These are phyloP conservation scores for Piper betle DNA, from an alignment of 164 flowering plant genomes.

Conservation along the genomic window DNA sequence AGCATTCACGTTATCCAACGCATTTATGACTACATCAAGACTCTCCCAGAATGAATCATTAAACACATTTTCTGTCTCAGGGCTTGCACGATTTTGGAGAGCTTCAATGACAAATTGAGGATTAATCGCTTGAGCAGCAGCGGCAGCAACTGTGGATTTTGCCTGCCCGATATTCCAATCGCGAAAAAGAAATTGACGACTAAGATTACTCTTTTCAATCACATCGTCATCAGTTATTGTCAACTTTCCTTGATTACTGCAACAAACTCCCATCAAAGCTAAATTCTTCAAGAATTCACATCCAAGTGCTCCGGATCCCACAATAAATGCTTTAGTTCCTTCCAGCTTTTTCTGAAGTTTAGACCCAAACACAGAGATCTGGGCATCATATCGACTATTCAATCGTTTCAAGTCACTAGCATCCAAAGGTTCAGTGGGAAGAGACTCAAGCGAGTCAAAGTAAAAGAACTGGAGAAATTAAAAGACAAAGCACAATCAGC, in stretches of 20 bases:
- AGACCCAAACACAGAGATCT: constrained; percentile 76
- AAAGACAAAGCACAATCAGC: neutral
- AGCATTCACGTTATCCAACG: constrained; percentile 80
- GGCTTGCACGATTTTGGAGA: constrained; percentile 73
- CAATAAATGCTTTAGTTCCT: constrained; percentile 56
- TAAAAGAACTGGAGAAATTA: constrained; percentile 52
- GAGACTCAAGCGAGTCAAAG: constrained; percentile 79
- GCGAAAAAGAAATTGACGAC: constrained; percentile 83
- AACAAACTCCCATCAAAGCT: too few relatives aligned
- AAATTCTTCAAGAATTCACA: constrained; percentile 79
- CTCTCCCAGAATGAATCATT: constrained; percentile 80
- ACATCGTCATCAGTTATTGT: constrained; percentile 89
- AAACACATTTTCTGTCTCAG: constrained; percentile 76
- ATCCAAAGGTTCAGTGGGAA: constrained; percentile 51
- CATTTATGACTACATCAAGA: constrained; percentile 57
- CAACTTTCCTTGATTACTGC: too few relatives aligned
- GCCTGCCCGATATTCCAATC: constrained; percentile 97
- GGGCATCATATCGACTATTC: constrained; percentile 81
- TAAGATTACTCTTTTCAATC: constrained; percentile 86
- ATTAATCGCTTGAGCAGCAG: constrained; percentile 60
- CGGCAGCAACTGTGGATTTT: constrained; percentile 82
- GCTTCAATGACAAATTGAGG: constrained; percentile 40
- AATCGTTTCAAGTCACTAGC: constrained; percentile 45
- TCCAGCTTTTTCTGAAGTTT: constrained; percentile 75
- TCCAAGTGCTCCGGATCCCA: constrained; percentile 92